Percentiles rank a stretch among this genome's conserved stretches.
Conservation (phyloP, 257 asterid genomes). For the Hygrophila difformis region DNA sequence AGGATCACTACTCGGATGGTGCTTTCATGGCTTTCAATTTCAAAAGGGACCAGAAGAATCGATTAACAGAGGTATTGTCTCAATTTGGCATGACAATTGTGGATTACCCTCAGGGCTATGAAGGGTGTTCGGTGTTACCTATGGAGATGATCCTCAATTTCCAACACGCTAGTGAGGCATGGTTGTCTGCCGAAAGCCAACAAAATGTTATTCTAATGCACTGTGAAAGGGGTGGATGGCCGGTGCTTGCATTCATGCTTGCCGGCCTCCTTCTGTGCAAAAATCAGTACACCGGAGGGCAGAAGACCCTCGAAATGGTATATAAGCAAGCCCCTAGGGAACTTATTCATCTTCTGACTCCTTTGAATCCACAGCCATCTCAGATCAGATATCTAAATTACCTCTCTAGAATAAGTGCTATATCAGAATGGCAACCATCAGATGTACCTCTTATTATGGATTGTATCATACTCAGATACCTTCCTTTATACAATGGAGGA, state of each 20-base stretch:
- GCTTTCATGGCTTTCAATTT: conserved; percentile 98
- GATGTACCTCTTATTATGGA: conserved; percentile 80
- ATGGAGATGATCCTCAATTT: conserved; percentile 96
- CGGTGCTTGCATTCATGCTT: conserved; percentile 95
- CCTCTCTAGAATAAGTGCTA: conserved; percentile 64
- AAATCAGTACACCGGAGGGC: conserved; percentile 89
- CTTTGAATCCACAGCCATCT: conserved; percentile 96
- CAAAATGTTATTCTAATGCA: conserved; percentile 95
- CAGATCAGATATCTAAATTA: conserved; percentile 96
- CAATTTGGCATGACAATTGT: conserved; percentile 95
- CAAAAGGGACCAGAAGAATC: conserved; percentile 83
- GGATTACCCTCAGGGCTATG: conserved; percentile 95
- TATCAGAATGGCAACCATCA: conserved; percentile 90
- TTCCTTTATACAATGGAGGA: conserved; percentile 69
- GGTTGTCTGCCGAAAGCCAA: conserved; percentile 97
- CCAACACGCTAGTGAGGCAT: conserved; percentile 92
- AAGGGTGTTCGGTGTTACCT: conserved; percentile 82
- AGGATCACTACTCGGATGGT: conserved; percentile 92
- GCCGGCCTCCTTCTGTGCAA: conserved; percentile 95
- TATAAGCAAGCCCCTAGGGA: conserved; percentile 96
- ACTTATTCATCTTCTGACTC: conserved; percentile 89
- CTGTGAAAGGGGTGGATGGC: conserved; percentile 99
- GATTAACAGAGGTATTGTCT: conserved; percentile 73
- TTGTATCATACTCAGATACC: conserved; percentile 53
- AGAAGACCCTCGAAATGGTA: conserved; percentile 97